A percentile compares a stretch with the other conserved stretches of the same genome.
Conservation (phyloP, 495 filamentous ascomycete genomes). For the Stereocaulon alpinum region DNA sequence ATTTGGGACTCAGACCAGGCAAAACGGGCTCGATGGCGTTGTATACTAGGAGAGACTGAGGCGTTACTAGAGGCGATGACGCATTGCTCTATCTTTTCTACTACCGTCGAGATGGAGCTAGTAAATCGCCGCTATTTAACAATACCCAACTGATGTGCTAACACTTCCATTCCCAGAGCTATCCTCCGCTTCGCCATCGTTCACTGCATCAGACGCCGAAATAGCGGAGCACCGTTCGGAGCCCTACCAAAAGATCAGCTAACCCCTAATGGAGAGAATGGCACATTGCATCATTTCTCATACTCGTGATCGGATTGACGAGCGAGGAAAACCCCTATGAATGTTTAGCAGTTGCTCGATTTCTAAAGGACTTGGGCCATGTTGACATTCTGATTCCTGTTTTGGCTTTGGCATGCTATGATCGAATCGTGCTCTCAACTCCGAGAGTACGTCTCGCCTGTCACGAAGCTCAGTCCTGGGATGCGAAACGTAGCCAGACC, state of each 20-base stretch:
- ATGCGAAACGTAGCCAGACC: too few relatives aligned
- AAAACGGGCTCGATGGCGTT: neutral
- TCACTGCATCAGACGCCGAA: constrained; percentile 2
- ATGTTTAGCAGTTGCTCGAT: neutral
- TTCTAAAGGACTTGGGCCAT: neutral
- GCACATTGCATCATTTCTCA: neutral
- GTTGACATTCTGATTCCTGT: neutral
- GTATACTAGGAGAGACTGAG: neutral
- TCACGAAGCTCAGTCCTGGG: neutral
- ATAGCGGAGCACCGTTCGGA: constrained; percentile 3
- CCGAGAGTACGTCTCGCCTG: neutral
- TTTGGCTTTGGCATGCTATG: neutral
- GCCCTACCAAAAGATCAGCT: neutral
- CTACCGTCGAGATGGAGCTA: too few relatives aligned
- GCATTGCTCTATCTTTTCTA: too few relatives aligned
- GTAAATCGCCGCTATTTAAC: too few relatives aligned
- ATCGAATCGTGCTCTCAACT: neutral
- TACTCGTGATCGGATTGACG: neutral
- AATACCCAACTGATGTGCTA: too few relatives aligned
- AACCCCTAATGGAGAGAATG: too few relatives aligned
- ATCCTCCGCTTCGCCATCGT: too few relatives aligned
- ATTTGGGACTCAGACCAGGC: neutral
- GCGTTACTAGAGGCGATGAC: neutral
- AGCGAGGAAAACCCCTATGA: neutral
- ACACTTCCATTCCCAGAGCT: too few relatives aligned